phyloP scores from a whole-genome alignment of 2,329 filamentous ascomycete species.

The Trematosphaeria pertusa region DNA sequence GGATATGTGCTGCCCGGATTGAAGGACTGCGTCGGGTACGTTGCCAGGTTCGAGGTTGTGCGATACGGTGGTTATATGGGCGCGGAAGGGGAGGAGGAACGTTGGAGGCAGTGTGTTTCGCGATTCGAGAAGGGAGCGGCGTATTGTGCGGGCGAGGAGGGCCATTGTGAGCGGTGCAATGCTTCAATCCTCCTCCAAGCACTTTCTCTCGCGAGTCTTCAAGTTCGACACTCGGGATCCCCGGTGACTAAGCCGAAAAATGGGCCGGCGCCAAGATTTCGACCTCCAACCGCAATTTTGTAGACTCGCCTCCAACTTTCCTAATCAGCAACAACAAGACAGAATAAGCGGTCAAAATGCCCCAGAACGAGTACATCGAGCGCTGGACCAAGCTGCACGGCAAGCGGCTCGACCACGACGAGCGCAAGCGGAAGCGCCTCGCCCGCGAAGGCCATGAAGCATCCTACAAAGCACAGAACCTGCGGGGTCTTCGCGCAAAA shows the following conservation, averaged over 20 bases:
- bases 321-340: constrained; percentile 9
- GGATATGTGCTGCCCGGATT: constrained; percentile 52
- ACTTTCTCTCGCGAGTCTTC: constrained; percentile 23
- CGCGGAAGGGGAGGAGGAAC: constrained; percentile 61
- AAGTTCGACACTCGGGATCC: too few relatives aligned
- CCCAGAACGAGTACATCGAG: constrained; percentile 82
- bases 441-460: constrained; percentile 90
- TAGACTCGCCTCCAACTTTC: constrained; percentile 16
- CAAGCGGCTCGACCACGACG: constrained; percentile 76
- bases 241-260: constrained; percentile 30
- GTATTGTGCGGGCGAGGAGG: constrained; percentile 61
- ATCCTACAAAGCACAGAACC: constrained; percentile 89
- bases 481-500: constrained; percentile 91
- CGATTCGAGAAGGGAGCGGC: constrained; percentile 69
- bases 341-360: constrained; percentile 56
- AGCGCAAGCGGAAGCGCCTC: constrained; percentile 83
- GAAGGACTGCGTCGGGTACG: constrained; percentile 53
- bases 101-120: constrained; percentile 59
- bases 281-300: too few relatives aligned
- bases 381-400: constrained; percentile 71
- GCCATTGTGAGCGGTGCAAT: constrained; percentile 36
- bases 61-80: constrained; percentile 53
- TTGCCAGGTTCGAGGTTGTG: constrained; percentile 47
- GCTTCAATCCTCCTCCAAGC: constrained; percentile 12
- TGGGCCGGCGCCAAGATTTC: too few relatives aligned